Evolutionary conservation across 148 eudicot species (phyloP).

Genomic region (Chenopodium suecicum): DNA sequence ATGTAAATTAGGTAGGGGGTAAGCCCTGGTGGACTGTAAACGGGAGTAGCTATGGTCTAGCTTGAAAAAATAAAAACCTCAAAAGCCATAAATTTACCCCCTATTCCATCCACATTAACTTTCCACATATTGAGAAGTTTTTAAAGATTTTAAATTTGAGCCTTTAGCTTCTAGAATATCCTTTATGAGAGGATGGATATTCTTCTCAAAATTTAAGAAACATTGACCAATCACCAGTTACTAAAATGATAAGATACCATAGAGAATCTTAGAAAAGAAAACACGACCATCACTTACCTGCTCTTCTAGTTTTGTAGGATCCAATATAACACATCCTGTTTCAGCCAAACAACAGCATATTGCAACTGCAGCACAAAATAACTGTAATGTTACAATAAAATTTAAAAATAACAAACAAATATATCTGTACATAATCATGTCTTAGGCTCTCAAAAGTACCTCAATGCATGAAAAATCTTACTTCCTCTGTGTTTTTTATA

Average conservation of each 20-base stretch:
- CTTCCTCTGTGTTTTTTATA: too few relatives aligned
- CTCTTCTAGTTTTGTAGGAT: conserved; percentile 84
- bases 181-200: not conserved
- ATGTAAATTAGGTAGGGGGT: too few relatives aligned
- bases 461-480: not conserved
- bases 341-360: conserved; percentile 74
- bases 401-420: not conserved
- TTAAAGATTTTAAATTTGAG: too few relatives aligned
- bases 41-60: too few relatives aligned
- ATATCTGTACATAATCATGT: not conserved
- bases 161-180: not conserved
- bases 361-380: conserved; percentile 55
- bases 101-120: not conserved
- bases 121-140: not conserved
- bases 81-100: not conserved
- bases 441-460: not conserved
- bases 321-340: conserved; percentile 61
- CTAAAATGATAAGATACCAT: not conserved
- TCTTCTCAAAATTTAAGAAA: not conserved
- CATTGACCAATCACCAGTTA: not conserved
- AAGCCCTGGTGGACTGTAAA: too few relatives aligned
- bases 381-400: conserved; percentile 10
- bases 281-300: conserved; percentile 43
- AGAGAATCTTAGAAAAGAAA: not conserved
- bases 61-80: too few relatives aligned